phyloP scores from a whole-genome alignment of 2,329 filamentous ascomycete species.

The Dothistroma pini region DNA sequence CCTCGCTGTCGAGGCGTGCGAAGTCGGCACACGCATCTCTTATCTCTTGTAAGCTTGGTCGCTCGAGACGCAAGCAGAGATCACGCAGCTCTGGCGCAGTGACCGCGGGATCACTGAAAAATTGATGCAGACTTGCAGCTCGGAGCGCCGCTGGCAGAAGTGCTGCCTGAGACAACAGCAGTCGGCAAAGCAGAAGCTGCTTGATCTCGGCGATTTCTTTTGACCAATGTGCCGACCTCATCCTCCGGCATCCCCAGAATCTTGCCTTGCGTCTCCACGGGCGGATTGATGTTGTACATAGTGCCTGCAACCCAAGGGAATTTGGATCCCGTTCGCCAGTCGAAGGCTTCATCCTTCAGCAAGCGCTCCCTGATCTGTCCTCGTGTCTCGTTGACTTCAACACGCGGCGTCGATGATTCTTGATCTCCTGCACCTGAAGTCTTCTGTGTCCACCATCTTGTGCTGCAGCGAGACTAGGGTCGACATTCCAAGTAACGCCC shows the following conservation, averaged over 20 bases:
- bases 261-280: background rate
- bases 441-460: background rate
- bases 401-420: slow-evolving; percentile 29
- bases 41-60: slow-evolving; percentile 48
- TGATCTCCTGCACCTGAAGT: background rate
- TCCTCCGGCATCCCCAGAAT: slow-evolving; percentile 42
- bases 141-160: slow-evolving; percentile 46
- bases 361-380: slow-evolving; percentile 41
- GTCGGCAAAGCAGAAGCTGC: slow-evolving; percentile 47
- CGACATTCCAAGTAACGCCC: slow-evolving; percentile 64
- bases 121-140: slow-evolving; percentile 45
- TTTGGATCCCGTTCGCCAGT: slow-evolving; percentile 22
- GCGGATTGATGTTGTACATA: slow-evolving; percentile 1
- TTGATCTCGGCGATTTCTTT: slow-evolving; percentile 51
- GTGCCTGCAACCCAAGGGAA: background rate
- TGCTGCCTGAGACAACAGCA: slow-evolving; percentile 45
- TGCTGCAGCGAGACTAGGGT: slow-evolving; percentile 49
- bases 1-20: slow-evolving; percentile 39
- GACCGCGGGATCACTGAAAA: slow-evolving; percentile 43
- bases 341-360: slow-evolving; percentile 39
- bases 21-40: slow-evolving; percentile 52
- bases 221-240: slow-evolving; percentile 43
- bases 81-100: slow-evolving; percentile 45
- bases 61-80: slow-evolving; percentile 48
- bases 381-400: slow-evolving; percentile 43